Percentiles rank a stretch among this genome's conserved stretches.
Evolutionary conservation across 2,329 filamentous ascomycete species (phyloP).

Genomic region (Alternaria longipes): DNA sequence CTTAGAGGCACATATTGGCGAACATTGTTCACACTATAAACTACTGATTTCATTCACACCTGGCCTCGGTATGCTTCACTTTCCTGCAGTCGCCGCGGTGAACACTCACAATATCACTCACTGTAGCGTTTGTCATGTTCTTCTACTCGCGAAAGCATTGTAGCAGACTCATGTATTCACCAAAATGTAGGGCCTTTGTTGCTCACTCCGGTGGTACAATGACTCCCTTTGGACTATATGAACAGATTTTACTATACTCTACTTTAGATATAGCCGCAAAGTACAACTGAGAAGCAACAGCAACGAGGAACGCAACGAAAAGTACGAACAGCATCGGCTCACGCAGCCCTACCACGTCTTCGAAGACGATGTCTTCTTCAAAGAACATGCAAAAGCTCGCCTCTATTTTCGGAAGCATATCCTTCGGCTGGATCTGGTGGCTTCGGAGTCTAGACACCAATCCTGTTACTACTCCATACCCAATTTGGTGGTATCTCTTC

Average conservation of each 20-base stretch:
- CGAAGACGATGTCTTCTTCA: neutral
- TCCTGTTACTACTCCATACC: neutral
- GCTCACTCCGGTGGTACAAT: neutral
- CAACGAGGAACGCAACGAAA: neutral
- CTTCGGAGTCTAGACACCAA: neutral
- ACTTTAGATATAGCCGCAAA: neutral
- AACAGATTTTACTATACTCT: neutral
- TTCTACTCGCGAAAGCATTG: too few relatives aligned
- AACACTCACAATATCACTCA: neutral
- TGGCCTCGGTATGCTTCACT: neutral
- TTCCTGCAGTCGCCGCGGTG: neutral
- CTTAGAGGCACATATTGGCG: neutral
- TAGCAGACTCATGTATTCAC: neutral
- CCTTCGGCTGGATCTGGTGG: neutral
- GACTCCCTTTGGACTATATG: slow-evolving; percentile 2
- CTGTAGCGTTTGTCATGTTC: neutral
- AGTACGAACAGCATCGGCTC: neutral
- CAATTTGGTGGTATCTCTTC: neutral
- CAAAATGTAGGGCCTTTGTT: neutral
- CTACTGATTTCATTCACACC: neutral
- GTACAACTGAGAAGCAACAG: neutral
- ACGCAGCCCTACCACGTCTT: neutral
- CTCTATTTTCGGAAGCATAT: neutral
- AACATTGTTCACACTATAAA: neutral
- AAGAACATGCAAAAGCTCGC: neutral